Percentiles rank a stretch among this genome's conserved stretches.
Evolutionary conservation across 2,329 filamentous ascomycete species (phyloP).

Genomic region (Cladosporium sphaerospermum): DNA sequence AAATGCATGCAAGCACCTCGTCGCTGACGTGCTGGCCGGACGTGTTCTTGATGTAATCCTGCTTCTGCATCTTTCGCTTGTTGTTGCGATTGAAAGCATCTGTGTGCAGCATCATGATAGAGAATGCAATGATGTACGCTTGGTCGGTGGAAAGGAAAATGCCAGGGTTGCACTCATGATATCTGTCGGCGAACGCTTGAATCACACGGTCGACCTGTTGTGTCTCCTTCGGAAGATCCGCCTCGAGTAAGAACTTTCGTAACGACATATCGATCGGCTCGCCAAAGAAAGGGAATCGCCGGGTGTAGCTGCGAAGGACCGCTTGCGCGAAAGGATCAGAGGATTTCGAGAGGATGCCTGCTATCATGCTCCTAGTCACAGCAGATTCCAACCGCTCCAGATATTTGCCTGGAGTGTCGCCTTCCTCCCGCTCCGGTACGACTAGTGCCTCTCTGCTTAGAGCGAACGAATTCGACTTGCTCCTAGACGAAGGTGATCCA

Average conservation of each 20-base stretch:
- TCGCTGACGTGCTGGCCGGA: conserved; percentile 86
- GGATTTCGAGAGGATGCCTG: conserved; percentile 78
- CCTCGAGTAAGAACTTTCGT: conserved; percentile 91
- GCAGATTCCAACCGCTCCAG: conserved; percentile 75
- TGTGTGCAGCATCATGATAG: conserved; percentile 89
- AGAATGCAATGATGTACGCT: conserved; percentile 98
- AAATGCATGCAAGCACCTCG: conserved; percentile 91
- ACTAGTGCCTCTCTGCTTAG: conserved; percentile 63
- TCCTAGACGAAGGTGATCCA: conserved; percentile 66
- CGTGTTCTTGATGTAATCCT: conserved; percentile 92
- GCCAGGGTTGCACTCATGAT: conserved; percentile 96
- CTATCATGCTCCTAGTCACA: conserved; percentile 74
- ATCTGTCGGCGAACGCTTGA: conserved; percentile 90
- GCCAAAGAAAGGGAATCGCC: conserved; percentile 88
- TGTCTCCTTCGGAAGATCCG: conserved; percentile 91
- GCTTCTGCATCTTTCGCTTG: conserved; percentile 97
- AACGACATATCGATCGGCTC: conserved; percentile 98
- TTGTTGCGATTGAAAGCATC: conserved; percentile 99
- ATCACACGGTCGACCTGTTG: conserved; percentile 95
- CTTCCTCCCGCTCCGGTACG: conserved; percentile 74
- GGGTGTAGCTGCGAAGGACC: conserved; percentile 89
- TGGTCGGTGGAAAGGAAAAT: conserved; percentile 88
- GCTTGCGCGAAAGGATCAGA: conserved; percentile 75
- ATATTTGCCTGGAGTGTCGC: conserved; percentile 86
- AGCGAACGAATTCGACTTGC: conserved; percentile 79